Base-by-base conservation (phyloP, 805 yeast genomes). In the Kodamaea sagamina region DNA sequence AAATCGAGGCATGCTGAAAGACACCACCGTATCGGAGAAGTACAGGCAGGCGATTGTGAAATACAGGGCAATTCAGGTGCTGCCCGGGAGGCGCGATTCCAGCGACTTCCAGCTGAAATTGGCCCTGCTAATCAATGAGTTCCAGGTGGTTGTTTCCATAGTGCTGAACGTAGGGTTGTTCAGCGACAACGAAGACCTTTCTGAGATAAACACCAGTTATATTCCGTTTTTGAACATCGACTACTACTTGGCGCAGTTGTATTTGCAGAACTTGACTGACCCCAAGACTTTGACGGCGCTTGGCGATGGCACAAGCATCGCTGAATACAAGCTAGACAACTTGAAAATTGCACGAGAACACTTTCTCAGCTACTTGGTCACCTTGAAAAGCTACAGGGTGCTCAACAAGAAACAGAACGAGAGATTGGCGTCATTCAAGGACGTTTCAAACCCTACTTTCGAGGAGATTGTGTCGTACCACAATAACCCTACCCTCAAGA, bases 171-270 rank as follows among this genome's bases (percentile, higher is more conserved):
- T 81, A 12, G 71, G 80, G 2, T 59, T 89, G 17, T 89, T 86
- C 64, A 84, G 92, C 52, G 63, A 66, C 9, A 88, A 88, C 59
- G 97, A 89, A 58, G 55, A 72, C 0, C 45, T 86, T 2, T 86
- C 81, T 0, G 97, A 89, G 52, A 54, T 89, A 8, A 69, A 76
- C 29, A 84, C 95, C 0, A 58, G 65, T 4, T 80, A 86, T 34
- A 58, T 89, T 13, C 79, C 78, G 44, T 86, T 77, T 50, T 57
- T 87, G 13, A 65, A 77, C 4, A 55, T 84, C 1, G 81, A 82
- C 47, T 89, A 72, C 57, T 75, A 81, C 51, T 53, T 85, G 27
- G 95, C 62, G 0, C 43, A 31, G 6, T 48, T 68, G 3, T 46
- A 43, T 51, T 55, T 48, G 38, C 46, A 53, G 27, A 26, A 19